Percentiles rank a stretch among this genome's conserved stretches.
Conservation (phyloP, 768 basidiomycete species). For the Paxillus rubicundulus region DNA sequence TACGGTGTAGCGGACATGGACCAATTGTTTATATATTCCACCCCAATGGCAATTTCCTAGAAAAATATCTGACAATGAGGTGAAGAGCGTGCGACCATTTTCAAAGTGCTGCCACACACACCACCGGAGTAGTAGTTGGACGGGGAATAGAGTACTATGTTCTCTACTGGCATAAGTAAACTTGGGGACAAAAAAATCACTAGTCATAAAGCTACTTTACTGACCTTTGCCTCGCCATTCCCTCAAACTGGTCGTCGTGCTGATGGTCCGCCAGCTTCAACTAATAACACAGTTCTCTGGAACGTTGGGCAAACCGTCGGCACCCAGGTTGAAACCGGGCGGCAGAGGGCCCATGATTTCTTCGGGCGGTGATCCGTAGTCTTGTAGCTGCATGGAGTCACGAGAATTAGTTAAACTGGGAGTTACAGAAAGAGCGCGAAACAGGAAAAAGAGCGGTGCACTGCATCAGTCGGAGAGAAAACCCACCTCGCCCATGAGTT, state of each 20-base stretch:
- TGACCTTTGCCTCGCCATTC: not conserved
- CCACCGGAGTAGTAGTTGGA: too few species aligned
- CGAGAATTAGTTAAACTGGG: not conserved
- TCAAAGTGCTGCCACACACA: too few species aligned
- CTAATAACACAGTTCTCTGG: slow-evolving; percentile 29
- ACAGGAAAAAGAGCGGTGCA: not conserved
- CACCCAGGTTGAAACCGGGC: slow-evolving; percentile 55
- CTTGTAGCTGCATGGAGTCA: slow-evolving; percentile 62
- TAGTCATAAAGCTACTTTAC: too few species aligned
- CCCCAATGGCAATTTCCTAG: too few species aligned
- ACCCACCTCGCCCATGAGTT: slow-evolving; percentile 74
- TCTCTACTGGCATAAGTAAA: too few species aligned
- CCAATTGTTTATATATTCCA: too few species aligned
- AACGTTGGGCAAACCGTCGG: slow-evolving; percentile 53
- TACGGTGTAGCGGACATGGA: too few species aligned
- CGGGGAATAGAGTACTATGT: too few species aligned
- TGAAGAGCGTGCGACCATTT: too few species aligned
- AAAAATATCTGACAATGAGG: too few species aligned
- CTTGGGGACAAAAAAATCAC: too few species aligned
- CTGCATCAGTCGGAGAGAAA: not conserved
- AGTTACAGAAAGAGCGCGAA: not conserved
- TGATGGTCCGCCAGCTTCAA: not conserved
- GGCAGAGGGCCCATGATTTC: slow-evolving; percentile 86
- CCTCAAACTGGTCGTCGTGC: not conserved
- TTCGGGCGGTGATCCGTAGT: slow-evolving; percentile 69